Percentiles rank a stretch among this genome's conserved stretches.
phyloP scores from a whole-genome alignment of 2,329 filamentous ascomycete species.

The Penicillium rolfsii region DNA sequence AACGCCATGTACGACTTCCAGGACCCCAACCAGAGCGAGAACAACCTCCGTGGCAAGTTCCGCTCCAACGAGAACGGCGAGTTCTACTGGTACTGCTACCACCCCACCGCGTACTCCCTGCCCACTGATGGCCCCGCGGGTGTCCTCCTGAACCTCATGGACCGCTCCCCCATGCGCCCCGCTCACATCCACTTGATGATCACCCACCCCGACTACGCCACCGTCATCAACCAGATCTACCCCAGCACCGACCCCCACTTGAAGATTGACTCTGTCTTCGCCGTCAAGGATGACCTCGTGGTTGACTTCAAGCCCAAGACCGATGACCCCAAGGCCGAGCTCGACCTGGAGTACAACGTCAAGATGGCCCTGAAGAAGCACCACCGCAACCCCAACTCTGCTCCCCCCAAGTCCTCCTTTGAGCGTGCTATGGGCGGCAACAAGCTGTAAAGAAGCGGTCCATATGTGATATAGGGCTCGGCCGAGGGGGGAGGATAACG shows the following conservation, averaged over 20 bases:
- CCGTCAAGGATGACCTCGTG: constrained; percentile 64
- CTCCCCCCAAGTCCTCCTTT: constrained; percentile 43
- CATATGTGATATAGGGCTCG: constrained; percentile 3
- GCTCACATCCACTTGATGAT: constrained; percentile 64
- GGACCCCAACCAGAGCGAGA: constrained; percentile 70
- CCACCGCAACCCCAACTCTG: constrained; percentile 45
- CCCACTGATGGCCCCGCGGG: constrained; percentile 65
- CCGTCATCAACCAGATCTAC: constrained; percentile 62
- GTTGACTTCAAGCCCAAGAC: constrained; percentile 60
- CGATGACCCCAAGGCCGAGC: constrained; percentile 55
- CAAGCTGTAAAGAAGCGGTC: constrained; percentile 25
- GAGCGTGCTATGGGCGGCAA: constrained; percentile 35
- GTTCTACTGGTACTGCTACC: constrained; percentile 72
- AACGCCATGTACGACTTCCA: constrained; percentile 79
- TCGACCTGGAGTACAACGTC: constrained; percentile 67
- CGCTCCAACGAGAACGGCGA: constrained; percentile 69
- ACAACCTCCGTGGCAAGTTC: constrained; percentile 79
- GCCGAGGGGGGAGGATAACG: background rate
- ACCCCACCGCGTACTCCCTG: constrained; percentile 73
- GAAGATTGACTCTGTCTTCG: constrained; percentile 62
- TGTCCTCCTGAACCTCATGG: constrained; percentile 57
- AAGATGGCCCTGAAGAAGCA: constrained; percentile 54
- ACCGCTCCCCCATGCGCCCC: constrained; percentile 64
- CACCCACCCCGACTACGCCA: constrained; percentile 59
- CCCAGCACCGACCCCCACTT: constrained; percentile 62